phyloP scores from a whole-genome alignment of 768 basidiomycete genomes.

The Suillus variegatus region DNA sequence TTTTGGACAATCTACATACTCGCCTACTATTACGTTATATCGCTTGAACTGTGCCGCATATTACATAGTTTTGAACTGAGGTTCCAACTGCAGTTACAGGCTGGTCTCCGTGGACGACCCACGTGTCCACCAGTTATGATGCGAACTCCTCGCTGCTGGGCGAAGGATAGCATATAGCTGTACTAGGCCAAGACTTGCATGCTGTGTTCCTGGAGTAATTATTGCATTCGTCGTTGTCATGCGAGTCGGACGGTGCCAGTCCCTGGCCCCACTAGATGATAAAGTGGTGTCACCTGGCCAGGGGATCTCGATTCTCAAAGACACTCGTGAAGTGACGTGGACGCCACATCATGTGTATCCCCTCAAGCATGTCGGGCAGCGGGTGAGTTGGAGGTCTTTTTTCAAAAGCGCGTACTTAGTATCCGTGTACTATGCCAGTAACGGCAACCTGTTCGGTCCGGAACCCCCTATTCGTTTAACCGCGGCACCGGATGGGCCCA shows the following conservation, averaged over 20 bases:
- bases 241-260: not conserved
- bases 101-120: not conserved
- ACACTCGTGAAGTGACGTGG: not conserved
- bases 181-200: not conserved
- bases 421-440: too few relatives aligned
- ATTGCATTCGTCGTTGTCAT: too few relatives aligned
- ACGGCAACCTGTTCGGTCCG: not conserved
- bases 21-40: constrained; percentile 1
- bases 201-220: not conserved
- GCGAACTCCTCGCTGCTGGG: not conserved
- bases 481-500: not conserved
- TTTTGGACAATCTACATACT: constrained; percentile 2
- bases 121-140: not conserved
- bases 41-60: not conserved
- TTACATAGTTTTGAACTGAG: not conserved
- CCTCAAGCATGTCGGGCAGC: too few relatives aligned
- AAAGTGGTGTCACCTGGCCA: not conserved
- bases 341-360: not conserved
- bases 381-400: too few relatives aligned
- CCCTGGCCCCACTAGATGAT: too few relatives aligned
- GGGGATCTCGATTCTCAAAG: not conserved
- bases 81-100: not conserved
- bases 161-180: not conserved
- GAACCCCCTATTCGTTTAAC: too few relatives aligned
- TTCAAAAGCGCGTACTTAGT: too few relatives aligned